A percentile compares a stretch with the other conserved stretches of the same genome.
These are phyloP conservation scores for Lyophyllum shimeji DNA, from an alignment of 768 basidiomycete genomes.

Conservation along the genomic window DNA sequence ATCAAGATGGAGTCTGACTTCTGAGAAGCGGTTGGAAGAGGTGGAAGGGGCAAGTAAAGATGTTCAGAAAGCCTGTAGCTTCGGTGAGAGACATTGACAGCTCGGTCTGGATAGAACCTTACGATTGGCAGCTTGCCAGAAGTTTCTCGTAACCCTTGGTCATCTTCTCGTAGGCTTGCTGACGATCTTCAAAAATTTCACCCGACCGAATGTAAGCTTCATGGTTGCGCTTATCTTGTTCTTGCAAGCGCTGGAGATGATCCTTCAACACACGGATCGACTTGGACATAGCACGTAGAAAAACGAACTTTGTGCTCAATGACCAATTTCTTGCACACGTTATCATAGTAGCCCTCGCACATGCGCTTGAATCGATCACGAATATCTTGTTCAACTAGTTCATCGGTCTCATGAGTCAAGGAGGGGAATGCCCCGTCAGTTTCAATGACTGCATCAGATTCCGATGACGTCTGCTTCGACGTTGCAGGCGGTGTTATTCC, in stretches of 20 bases:
- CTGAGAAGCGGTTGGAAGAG: constrained; percentile 79
- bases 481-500: constrained; percentile 60
- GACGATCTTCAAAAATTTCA: constrained; percentile 98
- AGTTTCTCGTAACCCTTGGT: constrained; percentile 94
- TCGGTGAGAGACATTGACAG: constrained; percentile 11
- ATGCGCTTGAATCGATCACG: constrained; percentile 89
- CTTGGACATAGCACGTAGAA: neutral
- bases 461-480: constrained; percentile 57
- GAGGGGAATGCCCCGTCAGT: constrained; percentile 38
- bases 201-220: constrained; percentile 99
- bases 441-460: constrained; percentile 51
- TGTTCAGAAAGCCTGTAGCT: constrained; percentile 78
- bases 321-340: constrained; percentile 85
- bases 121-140: constrained; percentile 87
- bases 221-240: constrained; percentile 94
- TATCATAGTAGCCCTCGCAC: constrained; percentile 93
- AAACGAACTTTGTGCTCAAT: constrained; percentile 82
- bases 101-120: constrained; percentile 21
- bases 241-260: constrained; percentile 77
- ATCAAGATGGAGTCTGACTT: constrained; percentile 83
- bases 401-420: constrained; percentile 54
- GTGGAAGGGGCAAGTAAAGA: constrained; percentile 79
- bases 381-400: constrained; percentile 82
- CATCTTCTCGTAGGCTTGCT: constrained; percentile 99
- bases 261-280: neutral